Conservation (phyloP, 2,329 filamentous ascomycete genomes). For the Cladosporium phlei region DNA sequence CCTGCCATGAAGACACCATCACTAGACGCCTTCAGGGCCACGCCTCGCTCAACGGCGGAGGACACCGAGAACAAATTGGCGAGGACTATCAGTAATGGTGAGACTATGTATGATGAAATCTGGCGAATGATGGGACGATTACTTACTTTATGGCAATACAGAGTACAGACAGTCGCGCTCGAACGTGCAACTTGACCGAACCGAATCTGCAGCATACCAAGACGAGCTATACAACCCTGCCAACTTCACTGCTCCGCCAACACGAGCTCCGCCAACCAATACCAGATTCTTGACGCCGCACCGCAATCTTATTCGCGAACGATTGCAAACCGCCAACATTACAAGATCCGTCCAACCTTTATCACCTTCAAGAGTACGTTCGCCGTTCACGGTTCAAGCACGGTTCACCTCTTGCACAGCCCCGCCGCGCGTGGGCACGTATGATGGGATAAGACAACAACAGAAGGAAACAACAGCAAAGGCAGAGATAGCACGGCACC, state of each 20-base stretch:
- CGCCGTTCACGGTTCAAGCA: too few species aligned
- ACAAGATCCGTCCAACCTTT: constrained; percentile 57
- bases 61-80: constrained; percentile 48
- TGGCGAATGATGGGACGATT: constrained; percentile 45
- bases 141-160: constrained; percentile 62
- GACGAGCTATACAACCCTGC: constrained; percentile 80
- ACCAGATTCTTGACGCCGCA: constrained; percentile 47
- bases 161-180: constrained; percentile 52
- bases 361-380: constrained; percentile 59
- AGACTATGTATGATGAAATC: constrained; percentile 33
- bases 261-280: constrained; percentile 58
- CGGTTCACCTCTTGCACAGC: constrained; percentile 55
- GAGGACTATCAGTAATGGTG: constrained; percentile 52
- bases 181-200: constrained; percentile 63
- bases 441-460: constrained; percentile 58
- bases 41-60: constrained; percentile 50
- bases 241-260: constrained; percentile 56
- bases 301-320: constrained; percentile 64
- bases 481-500: constrained; percentile 31
- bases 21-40: too few species aligned
- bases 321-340: constrained; percentile 73
- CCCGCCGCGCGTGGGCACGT: constrained; percentile 48
- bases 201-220: constrained; percentile 77
- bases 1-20: too few species aligned
- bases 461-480: constrained; percentile 58